Evolutionary conservation across 2,329 filamentous ascomycete genomes (phyloP), one percentile per base, ranked within the genome.

Genomic region (Huntiella bhutanensis): DNA sequence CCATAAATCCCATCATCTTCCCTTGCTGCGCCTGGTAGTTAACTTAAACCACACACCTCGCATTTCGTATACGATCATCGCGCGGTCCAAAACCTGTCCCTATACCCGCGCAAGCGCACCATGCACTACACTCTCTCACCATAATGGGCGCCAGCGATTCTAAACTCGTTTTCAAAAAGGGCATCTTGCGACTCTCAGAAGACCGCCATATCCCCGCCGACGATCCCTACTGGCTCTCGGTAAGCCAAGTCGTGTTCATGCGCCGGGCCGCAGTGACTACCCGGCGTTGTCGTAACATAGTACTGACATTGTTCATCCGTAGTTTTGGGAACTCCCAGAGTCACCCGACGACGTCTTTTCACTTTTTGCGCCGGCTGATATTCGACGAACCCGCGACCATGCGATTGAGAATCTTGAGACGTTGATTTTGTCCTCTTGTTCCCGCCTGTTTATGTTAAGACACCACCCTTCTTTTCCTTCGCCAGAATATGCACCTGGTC

Each of bases 281-380:
- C 46, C 16, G 41, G 38, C 37, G 39, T 47, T 36, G 12, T 32
- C 39, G 19, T n/a, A n/a, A 6, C 40, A 41, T 12, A n/a, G 17
- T 13, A 16, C 17, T 36, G 17, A 40, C 16, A 8, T 17, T 11
- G n/a, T 41, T 11, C 17, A 7, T 33, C n/a, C n/a, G 6, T 51
- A 95, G 82, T 96, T 96, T 66, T 96, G 88, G 87, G 84, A 94
- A 62, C 77, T 98, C 38, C 91, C 91, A 52, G 91, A 96, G 62
- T 87, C 86, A 11, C 77, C 84, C 45, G 91, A 96, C 59, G 91
- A 98, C 67, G 79, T 98, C 57, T 96, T 96, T 67, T 93, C 85
- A 59, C 75, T 96, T 51, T 96, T 95, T 64, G 86, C 87, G 34
- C 77, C 86, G 4, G 77, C 80, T 49, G 83, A 92, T 59, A 88